A percentile compares a stretch with the other conserved stretches of the same genome.
Conservation (phyloP, 2,329 filamentous ascomycete genomes). For the Fusarium graminum region DNA sequence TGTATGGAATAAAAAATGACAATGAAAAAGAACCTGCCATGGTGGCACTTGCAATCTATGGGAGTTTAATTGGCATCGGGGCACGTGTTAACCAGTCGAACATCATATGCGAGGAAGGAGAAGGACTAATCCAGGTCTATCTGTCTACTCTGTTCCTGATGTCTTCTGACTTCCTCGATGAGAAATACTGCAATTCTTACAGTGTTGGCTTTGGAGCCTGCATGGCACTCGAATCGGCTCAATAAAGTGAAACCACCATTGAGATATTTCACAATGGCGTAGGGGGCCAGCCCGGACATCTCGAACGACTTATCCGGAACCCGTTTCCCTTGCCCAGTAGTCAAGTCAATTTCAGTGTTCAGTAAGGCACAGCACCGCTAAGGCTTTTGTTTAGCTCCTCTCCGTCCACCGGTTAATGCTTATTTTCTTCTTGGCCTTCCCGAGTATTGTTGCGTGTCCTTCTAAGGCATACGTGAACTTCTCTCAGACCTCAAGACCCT, state of each 20-base stretch:
- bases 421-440: neutral
- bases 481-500: neutral
- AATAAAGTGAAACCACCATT: neutral
- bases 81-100: no score
- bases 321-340: neutral
- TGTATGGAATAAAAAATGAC: no score
- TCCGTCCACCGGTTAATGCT: neutral
- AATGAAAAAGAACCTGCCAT: no score
- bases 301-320: slow-evolving; percentile 18
- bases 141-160: neutral
- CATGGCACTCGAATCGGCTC: neutral
- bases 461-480: neutral
- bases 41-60: no score
- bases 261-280: neutral
- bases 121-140: no score
- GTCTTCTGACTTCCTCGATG: neutral
- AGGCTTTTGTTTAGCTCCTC: neutral
- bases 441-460: neutral
- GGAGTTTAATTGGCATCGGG: no score
- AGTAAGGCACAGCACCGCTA: slow-evolving; percentile 2
- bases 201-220: neutral
- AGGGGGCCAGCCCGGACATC: neutral
- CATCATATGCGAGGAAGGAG: no score
- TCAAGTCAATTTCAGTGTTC: neutral
- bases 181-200: neutral